Evolutionary conservation across 768 basidiomycete species (phyloP), one percentile per base, ranked within the genome.

Genomic region (Termitomyces heimii): DNA sequence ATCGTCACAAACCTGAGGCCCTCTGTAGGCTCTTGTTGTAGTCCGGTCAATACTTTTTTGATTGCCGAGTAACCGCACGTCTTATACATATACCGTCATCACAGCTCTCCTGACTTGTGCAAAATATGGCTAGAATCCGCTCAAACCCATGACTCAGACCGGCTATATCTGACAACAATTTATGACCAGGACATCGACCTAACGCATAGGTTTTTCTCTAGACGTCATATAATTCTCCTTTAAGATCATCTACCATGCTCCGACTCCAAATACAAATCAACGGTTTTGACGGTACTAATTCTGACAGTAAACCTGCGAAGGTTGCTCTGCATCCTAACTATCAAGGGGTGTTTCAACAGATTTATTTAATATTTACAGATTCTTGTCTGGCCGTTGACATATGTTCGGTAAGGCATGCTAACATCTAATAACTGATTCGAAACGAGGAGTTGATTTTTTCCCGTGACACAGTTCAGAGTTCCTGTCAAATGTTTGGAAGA

Each of bases 1-100:
- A 82, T 82, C n/a, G n/a, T 31, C 9, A 24, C 22, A 43, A 24
- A 10, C n/a, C 16, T 7, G 37, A 34, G 10, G 32, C 32, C 34
- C 35, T 35, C 14, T 35, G 35, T 10, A 16, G 7, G 16, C 18
- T 37, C 37, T 35, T 37, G 37, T 40, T n/a, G n/a, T 40, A n/a
- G 14, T 40, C 39, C 39, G 39, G 39, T 40, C 39, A 40, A n/a
- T 40, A 37, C 35, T 37, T 37, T 37, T 39, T 40, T 40, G 39
- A n/a, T 40, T n/a, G 39, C 39, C 39, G 39, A n/a, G n/a, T 40
- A 40, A n/a, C 39, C 42, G 40, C 10, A 40, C 39, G 40, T 18
- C 40, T n/a, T 20, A 9, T n/a, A n/a, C 10, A 20, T 13, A 1
- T 39, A 39, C 18, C 18, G 16, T 39, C 16, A n/a, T 40, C 9